Conservation (phyloP, 495 filamentous ascomycete genomes). For the Podospora comata region DNA sequence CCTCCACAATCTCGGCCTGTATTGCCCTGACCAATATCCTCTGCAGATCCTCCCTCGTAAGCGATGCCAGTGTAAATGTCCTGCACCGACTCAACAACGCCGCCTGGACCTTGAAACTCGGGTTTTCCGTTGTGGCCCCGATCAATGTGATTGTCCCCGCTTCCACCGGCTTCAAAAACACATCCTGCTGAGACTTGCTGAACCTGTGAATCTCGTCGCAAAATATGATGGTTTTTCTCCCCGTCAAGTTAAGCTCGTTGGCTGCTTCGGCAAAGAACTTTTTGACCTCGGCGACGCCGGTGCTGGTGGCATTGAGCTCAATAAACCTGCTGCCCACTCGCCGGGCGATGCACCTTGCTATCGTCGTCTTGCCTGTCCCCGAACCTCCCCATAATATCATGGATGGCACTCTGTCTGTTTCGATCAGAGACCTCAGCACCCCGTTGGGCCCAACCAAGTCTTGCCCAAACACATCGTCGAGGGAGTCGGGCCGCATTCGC, state of each 20-base stretch:
- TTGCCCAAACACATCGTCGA: constrained; percentile 89
- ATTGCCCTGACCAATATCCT: constrained; percentile 74
- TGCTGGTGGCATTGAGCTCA: constrained; percentile 92
- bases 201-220: constrained; percentile 98
- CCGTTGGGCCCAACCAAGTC: constrained; percentile 83
- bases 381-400: constrained; percentile 95
- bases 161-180: constrained; percentile 91
- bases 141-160: constrained; percentile 87
- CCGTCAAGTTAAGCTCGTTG: constrained; percentile 76
- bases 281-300: constrained; percentile 89
- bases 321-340: constrained; percentile 80
- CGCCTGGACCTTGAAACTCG: constrained; percentile 87
- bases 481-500: constrained; percentile 79
- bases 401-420: constrained; percentile 79
- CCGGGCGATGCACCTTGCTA: constrained; percentile 87
- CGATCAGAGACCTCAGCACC: constrained; percentile 84
- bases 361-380: constrained; percentile 95
- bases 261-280: constrained; percentile 86
- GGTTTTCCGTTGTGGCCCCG: constrained; percentile 95
- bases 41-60: constrained; percentile 66
- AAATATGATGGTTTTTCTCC: constrained; percentile 91
- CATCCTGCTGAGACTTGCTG: constrained; percentile 89
- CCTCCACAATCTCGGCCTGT: constrained; percentile 47
- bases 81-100: constrained; percentile 86
- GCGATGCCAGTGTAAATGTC: constrained; percentile 77